Base-by-base conservation (phyloP, 129 eudicot species). In the Artemisia tridentata region DNA sequence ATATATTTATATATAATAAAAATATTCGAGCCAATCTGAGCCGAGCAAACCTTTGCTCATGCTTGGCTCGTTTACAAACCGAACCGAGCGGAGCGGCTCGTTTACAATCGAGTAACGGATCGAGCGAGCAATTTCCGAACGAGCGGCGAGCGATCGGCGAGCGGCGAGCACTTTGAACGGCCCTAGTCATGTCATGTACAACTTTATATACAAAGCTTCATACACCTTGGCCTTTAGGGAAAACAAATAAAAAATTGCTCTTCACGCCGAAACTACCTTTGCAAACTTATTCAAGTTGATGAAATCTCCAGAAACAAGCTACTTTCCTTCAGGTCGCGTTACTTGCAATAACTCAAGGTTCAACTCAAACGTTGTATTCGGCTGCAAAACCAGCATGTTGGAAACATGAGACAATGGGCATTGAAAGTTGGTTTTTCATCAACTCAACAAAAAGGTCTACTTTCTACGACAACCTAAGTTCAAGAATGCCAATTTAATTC, bases 261-360 rank as follows among this genome's bases (percentile, higher is more conserved):
- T 72, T 58, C 27, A 61, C 47, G 27, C 76, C 60, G 5, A 72
- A 72, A 72, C 76, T 72, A 72, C 60, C 69, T 34, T 13, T 48
- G 76, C 16, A 73, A 51, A 43, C 77, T 63, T 69, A 69, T 31
- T 54, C 7, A 10, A 54, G 53, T 52, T 25, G 0, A 5, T 17
- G 51, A 65, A 41, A 3, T 7, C 17, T 15, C 18, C 16, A 15
- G 1, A 7, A 68, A 27, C 66, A 43, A 21, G 50, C 59, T 81
- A 85, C 74, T 82, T 88, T 54, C 80, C 74, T 70, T 77, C 23
- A 21, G 90, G 82, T 31, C 72, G 77, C 11, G 61, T 62, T 60
- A 92, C 84, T 85, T 89, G 65, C 92, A 93, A 62, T 41, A 93
- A 89, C 83, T 93, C 98, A 63, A 93, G 85, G 80, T 93, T 89